phyloP scores from a whole-genome alignment of 148 eudicot species.

The Heliosperma pusillum region DNA sequence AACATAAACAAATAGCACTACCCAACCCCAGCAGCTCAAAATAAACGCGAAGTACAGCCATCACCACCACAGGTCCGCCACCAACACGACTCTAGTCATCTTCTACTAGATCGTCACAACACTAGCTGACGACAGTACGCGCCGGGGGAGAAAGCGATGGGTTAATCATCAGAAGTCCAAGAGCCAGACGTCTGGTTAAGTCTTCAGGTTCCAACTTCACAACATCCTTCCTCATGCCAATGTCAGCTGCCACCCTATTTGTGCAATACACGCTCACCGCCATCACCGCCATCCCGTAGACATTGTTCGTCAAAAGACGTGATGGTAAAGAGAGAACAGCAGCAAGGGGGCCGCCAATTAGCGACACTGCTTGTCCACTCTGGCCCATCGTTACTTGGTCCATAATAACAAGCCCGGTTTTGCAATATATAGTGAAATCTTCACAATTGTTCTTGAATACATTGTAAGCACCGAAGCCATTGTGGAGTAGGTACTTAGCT shows the following conservation, averaged over 20 bases:
- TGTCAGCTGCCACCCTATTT: constrained; percentile 70
- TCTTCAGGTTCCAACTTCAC: constrained; percentile 60
- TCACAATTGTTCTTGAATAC: constrained; percentile 79
- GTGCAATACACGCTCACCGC: constrained; percentile 70
- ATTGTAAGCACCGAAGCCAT: constrained; percentile 69
- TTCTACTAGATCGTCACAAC: background rate
- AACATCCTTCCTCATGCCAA: constrained; percentile 80
- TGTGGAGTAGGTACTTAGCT: constrained; percentile 56
- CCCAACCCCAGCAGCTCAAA: background rate
- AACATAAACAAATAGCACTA: background rate
- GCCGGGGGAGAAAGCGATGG: constrained; percentile 28
- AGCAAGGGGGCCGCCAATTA: constrained; percentile 67
- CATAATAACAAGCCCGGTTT: constrained; percentile 63
- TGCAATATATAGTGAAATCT: constrained; percentile 80
- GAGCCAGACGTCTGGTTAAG: constrained; percentile 43
- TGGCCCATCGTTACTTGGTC: constrained; percentile 59
- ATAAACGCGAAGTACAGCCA: no score
- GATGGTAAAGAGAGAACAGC: constrained; percentile 61
- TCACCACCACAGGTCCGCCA: background rate
- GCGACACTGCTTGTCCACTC: constrained; percentile 71
- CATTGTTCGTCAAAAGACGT: constrained; percentile 51
- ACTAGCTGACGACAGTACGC: constrained; percentile 14
- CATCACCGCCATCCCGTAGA: constrained; percentile 62
- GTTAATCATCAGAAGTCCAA: constrained; percentile 39
- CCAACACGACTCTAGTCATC: background rate